phyloP scores from a whole-genome alignment of 768 basidiomycete genomes.

The Phlegmacium glaucopus region DNA sequence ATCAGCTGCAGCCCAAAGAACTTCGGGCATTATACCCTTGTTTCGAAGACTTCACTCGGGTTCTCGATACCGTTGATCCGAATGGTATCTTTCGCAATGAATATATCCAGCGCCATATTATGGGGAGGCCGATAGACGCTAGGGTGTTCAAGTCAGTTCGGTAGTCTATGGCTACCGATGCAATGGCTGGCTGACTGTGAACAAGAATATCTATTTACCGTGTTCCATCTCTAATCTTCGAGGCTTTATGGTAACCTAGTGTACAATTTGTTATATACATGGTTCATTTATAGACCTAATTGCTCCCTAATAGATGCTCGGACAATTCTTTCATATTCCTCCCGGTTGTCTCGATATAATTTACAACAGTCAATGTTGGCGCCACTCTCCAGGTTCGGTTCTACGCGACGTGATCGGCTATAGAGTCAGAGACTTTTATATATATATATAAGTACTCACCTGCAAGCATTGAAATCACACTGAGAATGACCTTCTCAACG shows the following conservation, averaged over 20 bases:
- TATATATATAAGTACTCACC: slow-evolving; percentile 42
- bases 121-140: slow-evolving; percentile 50
- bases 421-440: slow-evolving; percentile 5
- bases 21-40: slow-evolving; percentile 73
- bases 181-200: not conserved
- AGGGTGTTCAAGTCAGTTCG: slow-evolving; percentile 38
- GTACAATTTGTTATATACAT: slow-evolving; percentile 1
- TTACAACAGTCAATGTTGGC: slow-evolving; percentile 99
- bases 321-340: slow-evolving; percentile 87
- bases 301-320: slow-evolving; percentile 81
- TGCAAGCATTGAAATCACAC: slow-evolving; percentile 96
- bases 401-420: slow-evolving; percentile 35
- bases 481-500: slow-evolving; percentile 94
- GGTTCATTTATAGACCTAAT: slow-evolving; percentile 57
- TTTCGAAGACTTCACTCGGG: slow-evolving; percentile 71
- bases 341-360: slow-evolving; percentile 85
- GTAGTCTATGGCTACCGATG: slow-evolving; percentile 5
- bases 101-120: slow-evolving; percentile 85
- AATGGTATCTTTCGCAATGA: slow-evolving; percentile 79
- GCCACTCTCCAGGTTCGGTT: slow-evolving; percentile 96
- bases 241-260: not conserved
- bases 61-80: slow-evolving; percentile 72
- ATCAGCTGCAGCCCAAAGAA: slow-evolving; percentile 59
- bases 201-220: slow-evolving; percentile 3
- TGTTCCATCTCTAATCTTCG: not conserved